These are phyloP conservation scores for Trichoderma reesei DNA, from an alignment of 495 filamentous ascomycete species.

Conservation along the genomic window DNA sequence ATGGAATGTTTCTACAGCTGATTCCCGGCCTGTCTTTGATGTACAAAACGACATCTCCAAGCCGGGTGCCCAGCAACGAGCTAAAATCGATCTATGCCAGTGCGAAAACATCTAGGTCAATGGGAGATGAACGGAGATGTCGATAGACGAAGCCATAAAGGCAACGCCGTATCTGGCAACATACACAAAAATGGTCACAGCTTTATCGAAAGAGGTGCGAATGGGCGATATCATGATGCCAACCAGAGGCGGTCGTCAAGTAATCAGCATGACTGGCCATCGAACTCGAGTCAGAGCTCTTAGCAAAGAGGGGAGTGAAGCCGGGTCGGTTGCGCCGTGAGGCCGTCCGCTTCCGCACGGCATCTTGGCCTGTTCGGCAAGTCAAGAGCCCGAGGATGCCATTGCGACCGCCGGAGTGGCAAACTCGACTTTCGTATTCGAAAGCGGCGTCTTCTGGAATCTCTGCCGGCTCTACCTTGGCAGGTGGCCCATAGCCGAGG, in stretches of 20 bases:
- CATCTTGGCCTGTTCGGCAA: no score
- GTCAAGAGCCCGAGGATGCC: no score
- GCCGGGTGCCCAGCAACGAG: constrained; percentile 41
- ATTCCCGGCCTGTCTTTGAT: constrained; percentile 37
- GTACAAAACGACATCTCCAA: constrained; percentile 38
- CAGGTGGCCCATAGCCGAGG: neutral
- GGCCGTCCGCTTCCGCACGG: neutral
- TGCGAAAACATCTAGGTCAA: constrained; percentile 33
- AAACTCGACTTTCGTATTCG: neutral
- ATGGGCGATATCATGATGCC: neutral
- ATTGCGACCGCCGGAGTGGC: no score
- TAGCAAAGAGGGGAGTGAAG: constrained; percentile 4
- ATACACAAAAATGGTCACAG: neutral
- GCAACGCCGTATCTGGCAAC: constrained; percentile 23
- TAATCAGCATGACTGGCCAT: neutral
- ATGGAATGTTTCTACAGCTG: constrained; percentile 38
- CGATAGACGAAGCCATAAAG: constrained; percentile 24
- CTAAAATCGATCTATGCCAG: constrained; percentile 31
- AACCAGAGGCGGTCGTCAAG: neutral
- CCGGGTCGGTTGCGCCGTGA: neutral
- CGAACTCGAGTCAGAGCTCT: neutral
- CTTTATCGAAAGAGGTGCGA: no score
- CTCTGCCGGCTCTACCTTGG: neutral
- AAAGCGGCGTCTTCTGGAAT: neutral
- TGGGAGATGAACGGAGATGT: constrained; percentile 22